Percentiles rank a stretch among this genome's conserved stretches.
phyloP scores from a whole-genome alignment of 2,329 filamentous ascomycete species.

The Aspergillus calidoustus region DNA sequence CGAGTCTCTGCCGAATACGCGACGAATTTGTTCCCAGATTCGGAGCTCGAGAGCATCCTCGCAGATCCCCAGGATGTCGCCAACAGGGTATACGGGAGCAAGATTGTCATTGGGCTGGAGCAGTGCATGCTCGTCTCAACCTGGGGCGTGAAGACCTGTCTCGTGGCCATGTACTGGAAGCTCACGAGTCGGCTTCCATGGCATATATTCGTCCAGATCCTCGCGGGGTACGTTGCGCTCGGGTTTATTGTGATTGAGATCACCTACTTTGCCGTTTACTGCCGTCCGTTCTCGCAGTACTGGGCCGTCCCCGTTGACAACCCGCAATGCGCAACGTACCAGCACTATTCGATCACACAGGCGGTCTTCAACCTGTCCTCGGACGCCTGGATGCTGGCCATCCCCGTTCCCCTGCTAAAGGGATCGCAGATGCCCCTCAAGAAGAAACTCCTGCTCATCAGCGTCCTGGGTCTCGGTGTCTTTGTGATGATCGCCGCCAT shows the following conservation, averaged over 20 bases:
- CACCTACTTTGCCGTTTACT: slow-evolving; percentile 55
- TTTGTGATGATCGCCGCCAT: slow-evolving; percentile 46
- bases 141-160: slow-evolving; percentile 15
- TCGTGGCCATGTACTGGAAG: slow-evolving; percentile 15
- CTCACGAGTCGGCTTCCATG: slow-evolving; percentile 1
- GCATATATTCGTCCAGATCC: slow-evolving; percentile 13
- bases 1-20: slow-evolving; percentile 16
- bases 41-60: background rate
- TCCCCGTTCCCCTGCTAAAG: slow-evolving; percentile 44
- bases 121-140: slow-evolving; percentile 15
- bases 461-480: slow-evolving; percentile 44
- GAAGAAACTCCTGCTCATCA: slow-evolving; percentile 40
- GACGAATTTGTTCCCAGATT: slow-evolving; percentile 11
- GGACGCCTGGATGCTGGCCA: slow-evolving; percentile 44
- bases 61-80: background rate
- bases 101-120: slow-evolving; percentile 16
- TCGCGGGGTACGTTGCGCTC: slow-evolving; percentile 44
- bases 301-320: slow-evolving; percentile 53
- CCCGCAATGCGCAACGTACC: slow-evolving; percentile 47
- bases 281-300: slow-evolving; percentile 55
- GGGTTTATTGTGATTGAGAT: slow-evolving; percentile 55
- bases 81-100: slow-evolving; percentile 10
- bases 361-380: slow-evolving; percentile 52
- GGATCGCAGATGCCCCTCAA: slow-evolving; percentile 39
- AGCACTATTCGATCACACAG: slow-evolving; percentile 48